Evolutionary conservation across 768 basidiomycete genomes (phyloP), one percentile per base, ranked within the genome.

Genomic region (Suillus decipiens): DNA sequence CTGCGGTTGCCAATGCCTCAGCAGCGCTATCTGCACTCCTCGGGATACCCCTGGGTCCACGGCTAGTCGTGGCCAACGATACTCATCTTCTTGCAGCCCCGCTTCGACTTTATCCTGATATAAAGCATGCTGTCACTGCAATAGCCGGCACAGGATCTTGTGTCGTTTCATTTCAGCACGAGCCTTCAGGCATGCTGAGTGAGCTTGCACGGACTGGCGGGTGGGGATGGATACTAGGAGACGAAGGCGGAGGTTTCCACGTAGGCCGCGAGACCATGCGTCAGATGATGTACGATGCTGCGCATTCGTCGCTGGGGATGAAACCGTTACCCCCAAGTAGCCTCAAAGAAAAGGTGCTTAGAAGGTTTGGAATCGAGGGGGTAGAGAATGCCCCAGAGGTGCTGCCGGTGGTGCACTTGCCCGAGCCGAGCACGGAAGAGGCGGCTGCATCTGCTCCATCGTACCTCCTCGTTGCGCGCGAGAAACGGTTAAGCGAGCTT

Each of bases 71-170:
- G 57, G 81, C 88, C 47, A 95, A 96, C 73, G 94, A 96, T 72
- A 90, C 92, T 0, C 85, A 90, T 69, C 88, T 96, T 51, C 86
- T 96, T 51, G 91, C 92, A 11, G 86, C 92, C 0, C 92, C 94
- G 5, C 79, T 95, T 14, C 81, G 84, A 43, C 76, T 86, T 69
- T 80, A 87, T 70, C 70, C 77, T 1, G 88, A 88, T 68, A 80
- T 88, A 19, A 73, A 77, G 15, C 79, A 84, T 63, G 91, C 89
- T 9, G 81, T 95, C 36, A 84, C 88, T 3, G 88, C 87, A 58
- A 89, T 96, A 63, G 88, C 83, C 2, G 94, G 94, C 15, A 96
- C 94, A 0, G 94, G 94, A 3, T 87, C 89, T 12, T 91, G 87
- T 68, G 83, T 88, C 39, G 87, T 89, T 17, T 84, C 85, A 61